Conservation (phyloP, 331 rosid species). For the Quercus tomentella region DNA sequence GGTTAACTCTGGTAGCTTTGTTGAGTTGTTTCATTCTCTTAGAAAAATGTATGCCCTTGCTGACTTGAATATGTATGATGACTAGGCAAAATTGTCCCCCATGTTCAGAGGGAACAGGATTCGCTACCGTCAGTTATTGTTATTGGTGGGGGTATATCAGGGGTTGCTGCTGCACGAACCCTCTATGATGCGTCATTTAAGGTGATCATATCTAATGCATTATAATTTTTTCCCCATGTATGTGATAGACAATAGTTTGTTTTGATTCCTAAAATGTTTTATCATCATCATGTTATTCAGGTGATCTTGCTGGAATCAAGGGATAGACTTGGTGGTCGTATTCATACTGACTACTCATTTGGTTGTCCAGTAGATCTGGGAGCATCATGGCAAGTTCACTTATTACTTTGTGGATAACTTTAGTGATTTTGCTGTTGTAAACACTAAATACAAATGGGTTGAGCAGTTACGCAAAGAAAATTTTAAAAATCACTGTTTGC, state of each 20-base stretch:
- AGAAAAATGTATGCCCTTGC: neutral
- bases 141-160: constrained; percentile 74
- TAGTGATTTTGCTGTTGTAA: neutral
- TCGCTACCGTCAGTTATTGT: constrained; percentile 61
- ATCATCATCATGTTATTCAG: constrained; percentile 34
- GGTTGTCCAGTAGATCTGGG: constrained; percentile 82
- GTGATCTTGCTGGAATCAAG: constrained; percentile 65
- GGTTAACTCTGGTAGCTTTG: too few species aligned
- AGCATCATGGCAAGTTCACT: constrained; percentile 51
- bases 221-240: neutral
- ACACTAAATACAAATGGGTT: neutral
- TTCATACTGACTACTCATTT: constrained; percentile 64
- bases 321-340: constrained; percentile 66
- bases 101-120: constrained; percentile 33
- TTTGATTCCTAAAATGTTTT: constrained; percentile 19
- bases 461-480: neutral
- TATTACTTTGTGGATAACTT: neutral
- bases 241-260: neutral
- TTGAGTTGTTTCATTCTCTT: neutral
- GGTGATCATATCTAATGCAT: constrained; percentile 29
- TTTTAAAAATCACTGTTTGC: neutral
- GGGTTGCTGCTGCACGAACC: constrained; percentile 62
- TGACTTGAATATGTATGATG: constrained; percentile 23
- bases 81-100: constrained; percentile 39
- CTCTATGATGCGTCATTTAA: constrained; percentile 65